Conservation (phyloP, 1,284 basidiomycete genomes). For the Irpex sp. region DNA sequence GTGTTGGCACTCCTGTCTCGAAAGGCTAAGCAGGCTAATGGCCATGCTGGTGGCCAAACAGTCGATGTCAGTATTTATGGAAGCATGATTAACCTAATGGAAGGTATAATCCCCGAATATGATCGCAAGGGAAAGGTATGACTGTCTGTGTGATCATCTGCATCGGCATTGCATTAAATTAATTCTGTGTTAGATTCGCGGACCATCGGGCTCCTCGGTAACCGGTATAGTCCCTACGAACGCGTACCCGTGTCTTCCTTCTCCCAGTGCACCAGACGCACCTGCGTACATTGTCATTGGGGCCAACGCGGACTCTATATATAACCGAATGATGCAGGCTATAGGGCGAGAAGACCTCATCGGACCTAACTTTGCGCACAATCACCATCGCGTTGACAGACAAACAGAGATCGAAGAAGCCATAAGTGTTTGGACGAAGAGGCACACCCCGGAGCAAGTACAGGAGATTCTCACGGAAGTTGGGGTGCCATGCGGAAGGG, state of each 20-base stretch:
- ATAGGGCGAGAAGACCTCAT: slow-evolving; percentile 57
- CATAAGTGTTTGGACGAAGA: slow-evolving; percentile 58
- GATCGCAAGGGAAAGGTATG: slow-evolving; percentile 62
- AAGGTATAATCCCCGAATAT: slow-evolving; percentile 73
- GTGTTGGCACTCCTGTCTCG: slow-evolving; percentile 71
- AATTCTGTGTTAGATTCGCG: slow-evolving; percentile 42
- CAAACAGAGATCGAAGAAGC: slow-evolving; percentile 60
- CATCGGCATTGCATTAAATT: neutral
- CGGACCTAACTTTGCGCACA: slow-evolving; percentile 52
- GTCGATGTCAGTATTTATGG: slow-evolving; percentile 77
- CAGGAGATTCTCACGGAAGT: slow-evolving; percentile 52
- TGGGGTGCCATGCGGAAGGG: slow-evolving; percentile 60
- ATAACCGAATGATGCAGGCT: slow-evolving; percentile 58
- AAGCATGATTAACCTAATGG: slow-evolving; percentile 75
- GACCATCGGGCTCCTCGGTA: slow-evolving; percentile 68
- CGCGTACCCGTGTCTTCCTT: slow-evolving; percentile 60
- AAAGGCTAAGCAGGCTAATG: slow-evolving; percentile 34
- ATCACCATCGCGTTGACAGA: slow-evolving; percentile 55
- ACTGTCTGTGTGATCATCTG: neutral
- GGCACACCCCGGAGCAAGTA: slow-evolving; percentile 55
- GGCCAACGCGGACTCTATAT: slow-evolving; percentile 67
- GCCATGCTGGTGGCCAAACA: slow-evolving; percentile 43
- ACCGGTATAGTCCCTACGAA: slow-evolving; percentile 74
- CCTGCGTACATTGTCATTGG: slow-evolving; percentile 65
- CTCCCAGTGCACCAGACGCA: slow-evolving; percentile 33